A percentile compares a stretch with the other conserved stretches of the same genome.
phyloP scores from a whole-genome alignment of 768 basidiomycete genomes.

The Saitozyma podzolica region DNA sequence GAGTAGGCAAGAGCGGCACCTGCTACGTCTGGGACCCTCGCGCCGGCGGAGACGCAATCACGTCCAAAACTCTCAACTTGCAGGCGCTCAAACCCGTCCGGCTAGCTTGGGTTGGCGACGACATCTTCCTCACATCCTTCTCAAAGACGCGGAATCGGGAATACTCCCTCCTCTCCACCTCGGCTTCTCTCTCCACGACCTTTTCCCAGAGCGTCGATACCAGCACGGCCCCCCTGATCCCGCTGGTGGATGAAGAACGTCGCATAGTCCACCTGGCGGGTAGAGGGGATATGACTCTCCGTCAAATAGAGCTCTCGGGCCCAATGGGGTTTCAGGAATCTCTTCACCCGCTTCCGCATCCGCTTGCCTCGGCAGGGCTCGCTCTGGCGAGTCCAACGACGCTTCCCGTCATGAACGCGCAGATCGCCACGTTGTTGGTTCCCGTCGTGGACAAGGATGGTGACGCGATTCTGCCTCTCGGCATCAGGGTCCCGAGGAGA shows the following conservation, averaged over 20 bases:
- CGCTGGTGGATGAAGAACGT: conserved; percentile 47
- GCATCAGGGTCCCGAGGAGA: conserved; percentile 49
- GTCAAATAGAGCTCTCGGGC: conserved; percentile 48
- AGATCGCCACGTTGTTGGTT: conserved; percentile 48
- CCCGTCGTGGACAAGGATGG: conserved; percentile 45
- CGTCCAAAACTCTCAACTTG: conserved; percentile 17
- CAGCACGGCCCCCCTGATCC: conserved; percentile 43
- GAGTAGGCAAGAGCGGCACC: conserved; percentile 26
- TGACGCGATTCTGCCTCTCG: conserved; percentile 48
- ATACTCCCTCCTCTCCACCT: conserved; percentile 37
- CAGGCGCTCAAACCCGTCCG: conserved; percentile 39
- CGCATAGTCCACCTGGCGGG: conserved; percentile 51
- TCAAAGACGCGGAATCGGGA: conserved; percentile 49
- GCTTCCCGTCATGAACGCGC: conserved; percentile 52
- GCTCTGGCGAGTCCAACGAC: conserved; percentile 29
- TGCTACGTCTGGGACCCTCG: conserved; percentile 34
- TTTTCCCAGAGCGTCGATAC: conserved; percentile 47
- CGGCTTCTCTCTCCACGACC: conserved; percentile 15
- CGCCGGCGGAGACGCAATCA: conserved; percentile 9
- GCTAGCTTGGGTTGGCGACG: conserved; percentile 30
- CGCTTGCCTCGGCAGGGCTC: conserved; percentile 40
- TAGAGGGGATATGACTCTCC: conserved; percentile 51
- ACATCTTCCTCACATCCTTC: conserved; percentile 35
- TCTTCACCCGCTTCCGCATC: conserved; percentile 32
- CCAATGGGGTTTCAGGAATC: conserved; percentile 45